Evolutionary conservation across 2,329 filamentous ascomycete genomes (phyloP).

Genomic region (Aspergillus udagawae): DNA sequence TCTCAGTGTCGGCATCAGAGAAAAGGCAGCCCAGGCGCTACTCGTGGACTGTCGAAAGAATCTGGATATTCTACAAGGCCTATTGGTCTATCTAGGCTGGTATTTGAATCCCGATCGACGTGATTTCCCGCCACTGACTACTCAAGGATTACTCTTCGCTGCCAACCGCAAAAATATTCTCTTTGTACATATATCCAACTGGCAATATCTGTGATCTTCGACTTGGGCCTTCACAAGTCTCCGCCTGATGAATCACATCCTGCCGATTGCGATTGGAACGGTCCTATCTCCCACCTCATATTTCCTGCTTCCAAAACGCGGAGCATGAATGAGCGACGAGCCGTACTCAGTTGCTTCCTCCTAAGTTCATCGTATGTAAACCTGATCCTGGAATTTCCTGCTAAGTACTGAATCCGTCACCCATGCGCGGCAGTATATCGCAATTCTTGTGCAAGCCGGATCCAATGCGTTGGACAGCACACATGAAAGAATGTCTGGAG

Average conservation of each 20-base stretch:
- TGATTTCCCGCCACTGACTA: neutral
- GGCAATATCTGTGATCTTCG: conserved; percentile 5
- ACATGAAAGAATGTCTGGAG: conserved; percentile 54
- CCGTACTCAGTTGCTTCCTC: conserved; percentile 7
- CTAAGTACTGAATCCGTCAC: neutral
- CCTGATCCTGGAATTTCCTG: neutral
- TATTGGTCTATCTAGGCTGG: conserved; percentile 11
- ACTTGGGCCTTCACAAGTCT: conserved; percentile 6
- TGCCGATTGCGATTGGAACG: neutral
- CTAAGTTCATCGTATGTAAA: conserved; percentile 7
- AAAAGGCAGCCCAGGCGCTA: conserved; percentile 1
- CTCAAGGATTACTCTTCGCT: conserved; percentile 8
- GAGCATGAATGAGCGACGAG: conserved; percentile 11
- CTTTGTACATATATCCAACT: conserved; percentile 11
- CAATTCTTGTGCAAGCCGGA: conserved; percentile 47
- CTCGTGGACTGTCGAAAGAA: conserved; percentile 6
- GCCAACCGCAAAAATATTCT: conserved; percentile 6
- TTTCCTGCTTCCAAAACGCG: conserved; percentile 2
- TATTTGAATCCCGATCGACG: neutral
- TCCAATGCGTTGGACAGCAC: conserved; percentile 51
- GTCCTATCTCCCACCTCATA: neutral
- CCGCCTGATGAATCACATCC: neutral
- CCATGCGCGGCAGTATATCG: conserved; percentile 30
- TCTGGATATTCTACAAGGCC: conserved; percentile 8
- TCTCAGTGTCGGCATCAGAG: conserved; percentile 1